Percentiles rank a stretch among this genome's conserved stretches.
phyloP scores from a whole-genome alignment of 306 rosid genomes.

The Astragalus glycyphyllos region DNA sequence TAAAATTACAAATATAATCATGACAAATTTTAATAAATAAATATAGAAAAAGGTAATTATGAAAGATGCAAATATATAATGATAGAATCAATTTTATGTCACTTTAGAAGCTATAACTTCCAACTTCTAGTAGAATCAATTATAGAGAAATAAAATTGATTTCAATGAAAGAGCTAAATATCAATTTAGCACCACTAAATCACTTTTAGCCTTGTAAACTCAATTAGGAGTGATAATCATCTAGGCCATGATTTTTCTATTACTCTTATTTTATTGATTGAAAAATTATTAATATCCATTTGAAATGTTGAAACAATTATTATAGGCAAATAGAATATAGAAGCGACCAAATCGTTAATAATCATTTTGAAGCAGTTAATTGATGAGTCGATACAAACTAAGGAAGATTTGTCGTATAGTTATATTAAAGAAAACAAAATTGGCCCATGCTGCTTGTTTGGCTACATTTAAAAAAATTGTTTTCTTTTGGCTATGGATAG shows the following conservation, averaged over 20 bases:
- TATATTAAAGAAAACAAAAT: conserved; percentile 33
- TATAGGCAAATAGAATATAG: not conserved
- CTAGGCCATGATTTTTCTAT: not conserved
- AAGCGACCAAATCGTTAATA: not conserved
- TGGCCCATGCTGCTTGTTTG: conserved; percentile 31
- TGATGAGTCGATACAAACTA: not conserved
- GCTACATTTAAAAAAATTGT: conserved; percentile 36
- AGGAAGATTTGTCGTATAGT: not conserved
- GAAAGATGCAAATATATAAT: too few species aligned
- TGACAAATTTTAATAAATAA: too few species aligned
- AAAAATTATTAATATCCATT: not conserved
- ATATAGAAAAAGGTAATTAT: too few species aligned
- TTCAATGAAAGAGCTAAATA: too few species aligned
- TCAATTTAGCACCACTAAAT: too few species aligned
- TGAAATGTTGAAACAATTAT: not conserved
- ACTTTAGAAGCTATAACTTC: too few species aligned
- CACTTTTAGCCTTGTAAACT: too few species aligned
- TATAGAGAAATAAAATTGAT: too few species aligned
- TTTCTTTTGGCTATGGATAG: conserved; percentile 27
- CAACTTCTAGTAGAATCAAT: too few species aligned
- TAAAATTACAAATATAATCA: too few species aligned
- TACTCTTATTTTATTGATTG: conserved; percentile 7
- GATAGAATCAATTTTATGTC: too few species aligned
- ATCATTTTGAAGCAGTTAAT: conserved; percentile 22
- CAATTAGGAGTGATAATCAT: not conserved